Base-by-base conservation (phyloP, 2,329 filamentous ascomycete species). In the Phialophora chinensis region DNA sequence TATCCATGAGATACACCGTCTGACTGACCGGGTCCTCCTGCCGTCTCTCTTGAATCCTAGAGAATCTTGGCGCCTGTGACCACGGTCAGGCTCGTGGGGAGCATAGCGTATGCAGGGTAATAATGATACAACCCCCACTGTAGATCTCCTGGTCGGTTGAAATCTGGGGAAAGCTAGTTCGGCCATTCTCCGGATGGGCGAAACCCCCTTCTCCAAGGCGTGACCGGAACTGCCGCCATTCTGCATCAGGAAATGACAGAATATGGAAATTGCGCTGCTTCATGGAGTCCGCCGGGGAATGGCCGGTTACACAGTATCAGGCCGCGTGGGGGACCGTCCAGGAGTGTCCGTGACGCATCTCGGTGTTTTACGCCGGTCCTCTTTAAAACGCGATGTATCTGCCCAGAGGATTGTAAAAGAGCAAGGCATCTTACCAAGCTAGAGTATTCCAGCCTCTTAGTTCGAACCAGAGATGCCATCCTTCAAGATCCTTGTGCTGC, bases 401-500 rank as follows among this genome's bases (percentile, higher is more conserved):
- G 38, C 38, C 17, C 38, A 44, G 38, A 44, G 14, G n/a, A 8
- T n/a, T n/a, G 38, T n/a, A 6, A 8, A 44, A 2, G 38, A 44
- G 17, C 38, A 44, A 44, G 38, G 38, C 38, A 8, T n/a, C 38
- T 44, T n/a, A 44, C 38, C 38, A 44, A 44, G 17, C 14, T 44
- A 44, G 38, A 44, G 4, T 44, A 44, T n/a, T 20, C 38, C 17
- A 44, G 2, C 38, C 38, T 44, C 38, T 8, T 44, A 20, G 38
- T 44, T 44, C 38, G 38, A 44, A 8, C 14, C 38, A 52, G 20
- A 23, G 27, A 61, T 61, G 59, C 59, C 59, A 17, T 61, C 59
- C 14, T 86, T 88, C 77, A 90, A 89, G 70, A 91, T 92, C 78
- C 89, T 92, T 63, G 86, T 92, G 66, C 89, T 92, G 75, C 88